A percentile compares a stretch with the other conserved stretches of the same genome.
These are phyloP conservation scores for Parathielavia hyrcaniae DNA, from an alignment of 495 filamentous ascomycete species.

Conservation along the genomic window DNA sequence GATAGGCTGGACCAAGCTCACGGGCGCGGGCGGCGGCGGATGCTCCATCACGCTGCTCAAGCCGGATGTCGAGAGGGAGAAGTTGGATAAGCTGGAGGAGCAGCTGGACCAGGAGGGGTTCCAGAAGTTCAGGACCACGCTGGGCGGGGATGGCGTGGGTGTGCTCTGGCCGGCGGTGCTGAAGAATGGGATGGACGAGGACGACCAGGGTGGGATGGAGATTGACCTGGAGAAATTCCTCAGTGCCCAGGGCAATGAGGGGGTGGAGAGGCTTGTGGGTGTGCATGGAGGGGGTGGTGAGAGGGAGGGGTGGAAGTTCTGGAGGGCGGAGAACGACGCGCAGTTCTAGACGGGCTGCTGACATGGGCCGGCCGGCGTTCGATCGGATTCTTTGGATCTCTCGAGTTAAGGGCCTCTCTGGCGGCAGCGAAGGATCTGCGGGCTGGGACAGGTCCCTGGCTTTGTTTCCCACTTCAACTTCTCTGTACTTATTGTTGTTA, in stretches of 20 bases:
- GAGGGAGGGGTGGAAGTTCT: conserved; percentile 89
- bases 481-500: conserved; percentile 3
- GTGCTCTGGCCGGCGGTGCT: conserved; percentile 87
- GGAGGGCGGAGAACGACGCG: conserved; percentile 55
- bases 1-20: conserved; percentile 96
- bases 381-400: not conserved
- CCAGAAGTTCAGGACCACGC: conserved; percentile 73
- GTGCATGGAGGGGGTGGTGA: conserved; percentile 55
- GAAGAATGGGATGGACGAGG: conserved; percentile 60
- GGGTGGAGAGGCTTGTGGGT: conserved; percentile 70
- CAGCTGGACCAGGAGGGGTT: conserved; percentile 72
- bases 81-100: conserved; percentile 53
- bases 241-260: conserved; percentile 68
- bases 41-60: conserved; percentile 88
- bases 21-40: conserved; percentile 89
- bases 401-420: not conserved
- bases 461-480: not conserved
- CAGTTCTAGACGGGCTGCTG: not conserved
- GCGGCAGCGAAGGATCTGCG: not conserved
- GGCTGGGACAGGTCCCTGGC: not conserved
- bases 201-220: conserved; percentile 73
- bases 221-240: conserved; percentile 92
- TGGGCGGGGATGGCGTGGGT: conserved; percentile 87
- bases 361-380: not conserved
- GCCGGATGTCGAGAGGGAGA: conserved; percentile 47